Base-by-base conservation (phyloP, 768 basidiomycete species). In the Clavulina sp. region DNA sequence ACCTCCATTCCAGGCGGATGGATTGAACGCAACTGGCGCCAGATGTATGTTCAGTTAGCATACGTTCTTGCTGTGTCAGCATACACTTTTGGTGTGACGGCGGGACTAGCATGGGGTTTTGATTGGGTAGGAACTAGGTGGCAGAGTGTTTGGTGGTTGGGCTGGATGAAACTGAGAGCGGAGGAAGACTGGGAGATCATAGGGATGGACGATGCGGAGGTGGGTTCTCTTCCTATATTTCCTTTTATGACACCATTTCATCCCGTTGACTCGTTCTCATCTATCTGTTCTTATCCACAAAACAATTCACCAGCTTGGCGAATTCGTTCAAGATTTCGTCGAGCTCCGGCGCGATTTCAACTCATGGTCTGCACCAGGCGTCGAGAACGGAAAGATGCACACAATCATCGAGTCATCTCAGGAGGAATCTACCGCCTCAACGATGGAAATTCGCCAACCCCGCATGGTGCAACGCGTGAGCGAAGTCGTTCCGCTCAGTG, bases 11-110 rank as follows among this genome's bases (percentile, higher is more conserved):
- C 61, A 1, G 81, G 80, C 16, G 82, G 83, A 16, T 88, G 79
- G 77, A 63, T 89, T 51, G 77, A 87, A 61, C 74, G 73, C 49
- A 71, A 81, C 64, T 85, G 57, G 49, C 79, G 78, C 58, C 84
- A 85, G 58, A 70, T 91, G 21, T 84, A 84, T 57, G 81, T 79
- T 58, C 84, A 88, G 53, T 66, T 87, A 52, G 73, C 73, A 4
- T 81, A 80, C 56, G 68, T 80, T 44, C 70, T 69, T 55, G 77
- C 79, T 40, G 66, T 70, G 33, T 73, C 70, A 55, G 68, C 61
- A 7, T 84, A 81, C 58, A 71, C 60, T 9, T 60, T 61, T 21
- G 73, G 75, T 49, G 69, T 73, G 40, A 81, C 81, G 5, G 77
- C 78, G 0, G 55, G 72, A 4, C 62, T 81, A n/a, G 77, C 73